Conservation (phyloP, 495 filamentous ascomycete genomes). For the Bathelium albidoporum region DNA sequence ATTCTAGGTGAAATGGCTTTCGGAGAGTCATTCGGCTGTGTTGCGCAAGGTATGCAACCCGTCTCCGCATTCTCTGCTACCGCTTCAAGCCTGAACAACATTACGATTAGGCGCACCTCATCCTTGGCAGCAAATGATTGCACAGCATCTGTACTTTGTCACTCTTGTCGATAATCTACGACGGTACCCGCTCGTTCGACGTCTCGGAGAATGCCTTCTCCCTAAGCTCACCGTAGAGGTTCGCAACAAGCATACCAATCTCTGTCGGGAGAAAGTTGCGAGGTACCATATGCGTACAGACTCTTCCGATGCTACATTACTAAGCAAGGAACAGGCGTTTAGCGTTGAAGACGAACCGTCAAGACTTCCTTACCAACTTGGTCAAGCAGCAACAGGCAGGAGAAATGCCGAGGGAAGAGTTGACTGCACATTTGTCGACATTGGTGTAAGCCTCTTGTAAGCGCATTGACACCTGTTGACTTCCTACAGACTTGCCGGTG, state of each 20-base stretch:
- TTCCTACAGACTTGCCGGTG: slow-evolving; percentile 18
- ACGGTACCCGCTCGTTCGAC: neutral
- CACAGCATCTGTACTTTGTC: neutral
- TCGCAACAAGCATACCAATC: neutral
- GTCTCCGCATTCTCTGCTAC: too few species aligned
- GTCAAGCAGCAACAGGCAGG: neutral
- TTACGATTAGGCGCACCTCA: slow-evolving; percentile 8
- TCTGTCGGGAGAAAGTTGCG: neutral
- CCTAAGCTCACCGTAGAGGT: neutral
- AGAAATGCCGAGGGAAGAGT: slow-evolving; percentile 4
- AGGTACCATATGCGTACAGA: too few species aligned
- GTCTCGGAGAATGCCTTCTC: neutral
- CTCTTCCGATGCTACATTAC: too few species aligned
- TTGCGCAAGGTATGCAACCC: too few species aligned
- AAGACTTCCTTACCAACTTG: neutral
- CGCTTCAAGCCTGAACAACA: too few species aligned
- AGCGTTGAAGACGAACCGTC: neutral
- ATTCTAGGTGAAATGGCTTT: slow-evolving; percentile 32
- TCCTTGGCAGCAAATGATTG: neutral
- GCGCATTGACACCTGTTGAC: neutral
- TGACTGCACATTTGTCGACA: slow-evolving; percentile 9
- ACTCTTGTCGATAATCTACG: neutral
- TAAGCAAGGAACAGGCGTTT: too few species aligned
- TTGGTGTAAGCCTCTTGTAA: neutral
- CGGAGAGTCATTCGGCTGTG: slow-evolving; percentile 22